phyloP scores from a whole-genome alignment of 2,329 filamentous ascomycete genomes.

The Colletotrichum eremochloae region DNA sequence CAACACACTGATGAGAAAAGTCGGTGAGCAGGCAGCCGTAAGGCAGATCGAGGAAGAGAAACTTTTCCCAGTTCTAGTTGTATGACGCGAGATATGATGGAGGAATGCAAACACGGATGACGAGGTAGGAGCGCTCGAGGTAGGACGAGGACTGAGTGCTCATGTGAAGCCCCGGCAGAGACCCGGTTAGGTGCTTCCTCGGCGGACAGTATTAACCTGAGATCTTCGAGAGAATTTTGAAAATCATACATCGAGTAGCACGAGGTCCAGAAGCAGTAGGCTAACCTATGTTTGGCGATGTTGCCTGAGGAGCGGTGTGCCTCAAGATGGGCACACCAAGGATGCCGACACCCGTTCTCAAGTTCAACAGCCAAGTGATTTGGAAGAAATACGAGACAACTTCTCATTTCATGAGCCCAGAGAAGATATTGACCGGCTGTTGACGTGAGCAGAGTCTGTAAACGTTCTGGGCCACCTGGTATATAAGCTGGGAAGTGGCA shows the following conservation, averaged over 20 bases:
- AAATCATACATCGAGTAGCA: not conserved
- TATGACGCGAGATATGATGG: not conserved
- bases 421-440: not conserved
- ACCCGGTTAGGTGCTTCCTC: not conserved
- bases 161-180: slow-evolving; percentile 8
- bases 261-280: not conserved
- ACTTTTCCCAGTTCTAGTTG: not conserved
- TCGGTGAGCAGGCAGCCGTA: slow-evolving; percentile 34
- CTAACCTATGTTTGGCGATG: not conserved
- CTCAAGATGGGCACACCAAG: slow-evolving; percentile 4
- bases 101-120: not conserved
- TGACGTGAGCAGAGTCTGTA: not conserved
- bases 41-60: not conserved
- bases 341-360: slow-evolving; percentile 27
- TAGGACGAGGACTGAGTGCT: slow-evolving; percentile 1
- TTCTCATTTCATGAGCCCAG: not conserved
- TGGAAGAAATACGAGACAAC: not conserved
- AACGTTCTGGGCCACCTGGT: not conserved
- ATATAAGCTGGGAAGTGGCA: not conserved
- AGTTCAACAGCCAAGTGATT: not conserved
- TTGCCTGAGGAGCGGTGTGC: slow-evolving; percentile 19
- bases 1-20: slow-evolving; percentile 1
- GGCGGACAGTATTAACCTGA: not conserved
- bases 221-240: not conserved
- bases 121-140: slow-evolving; percentile 1